Percentiles rank a stretch among this genome's conserved stretches.
Evolutionary conservation across 1,284 basidiomycete genomes (phyloP).

Genomic region (Chalciporus sp.): DNA sequence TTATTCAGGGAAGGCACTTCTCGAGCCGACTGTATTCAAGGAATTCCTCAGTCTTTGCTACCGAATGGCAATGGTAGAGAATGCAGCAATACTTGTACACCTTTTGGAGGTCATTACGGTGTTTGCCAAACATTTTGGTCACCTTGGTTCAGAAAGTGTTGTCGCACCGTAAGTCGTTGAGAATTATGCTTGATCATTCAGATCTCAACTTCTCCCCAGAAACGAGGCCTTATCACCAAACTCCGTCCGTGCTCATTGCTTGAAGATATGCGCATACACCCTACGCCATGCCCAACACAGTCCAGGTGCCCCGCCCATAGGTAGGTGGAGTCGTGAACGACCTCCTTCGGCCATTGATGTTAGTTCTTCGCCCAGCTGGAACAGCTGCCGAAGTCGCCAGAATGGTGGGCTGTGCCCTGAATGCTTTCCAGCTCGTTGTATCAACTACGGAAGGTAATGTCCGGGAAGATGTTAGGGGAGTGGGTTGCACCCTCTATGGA

Average conservation of each 20-base stretch:
- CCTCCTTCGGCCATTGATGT: background rate
- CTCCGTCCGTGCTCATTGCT: slow-evolving; percentile 69
- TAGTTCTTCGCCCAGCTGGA: slow-evolving; percentile 17
- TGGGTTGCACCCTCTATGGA: slow-evolving; percentile 81
- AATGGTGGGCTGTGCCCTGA: slow-evolving; percentile 71
- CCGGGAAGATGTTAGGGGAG: slow-evolving; percentile 76
- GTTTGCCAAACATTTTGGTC: slow-evolving; percentile 54
- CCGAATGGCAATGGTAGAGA: slow-evolving; percentile 87
- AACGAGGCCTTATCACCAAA: slow-evolving; percentile 46
- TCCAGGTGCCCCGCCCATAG: slow-evolving; percentile 53
- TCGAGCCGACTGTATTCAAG: slow-evolving; percentile 83
- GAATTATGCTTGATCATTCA: background rate
- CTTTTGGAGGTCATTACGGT: slow-evolving; percentile 75
- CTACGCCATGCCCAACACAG: slow-evolving; percentile 71
- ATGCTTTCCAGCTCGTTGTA: slow-evolving; percentile 67
- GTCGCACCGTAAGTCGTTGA: slow-evolving; percentile 21
- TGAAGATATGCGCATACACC: slow-evolving; percentile 81
- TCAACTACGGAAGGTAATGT: slow-evolving; percentile 56
- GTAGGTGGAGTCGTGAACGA: slow-evolving; percentile 42
- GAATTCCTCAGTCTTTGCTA: slow-evolving; percentile 90
- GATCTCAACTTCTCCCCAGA: slow-evolving; percentile 17
- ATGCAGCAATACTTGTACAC: slow-evolving; percentile 70
- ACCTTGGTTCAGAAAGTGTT: slow-evolving; percentile 42
- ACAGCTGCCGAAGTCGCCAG: slow-evolving; percentile 50
- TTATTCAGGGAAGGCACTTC: slow-evolving; percentile 80